Evolutionary conservation across 1,139 yeast genomes (phyloP).

Genomic region (Taiozyma onychis): DNA sequence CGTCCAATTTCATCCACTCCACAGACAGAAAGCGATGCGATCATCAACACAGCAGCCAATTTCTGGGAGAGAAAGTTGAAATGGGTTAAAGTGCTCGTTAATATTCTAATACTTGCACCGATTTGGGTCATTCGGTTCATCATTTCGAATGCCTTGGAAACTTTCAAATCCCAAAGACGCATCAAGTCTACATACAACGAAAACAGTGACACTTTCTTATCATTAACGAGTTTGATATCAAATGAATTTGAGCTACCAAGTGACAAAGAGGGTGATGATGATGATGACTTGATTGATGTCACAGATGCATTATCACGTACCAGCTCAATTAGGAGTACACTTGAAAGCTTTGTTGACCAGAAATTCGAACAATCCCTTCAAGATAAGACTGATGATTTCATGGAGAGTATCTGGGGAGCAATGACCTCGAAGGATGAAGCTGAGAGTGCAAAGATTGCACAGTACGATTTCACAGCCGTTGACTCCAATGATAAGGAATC

Average conservation of each 20-base stretch:
- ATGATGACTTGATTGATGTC: neutral
- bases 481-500: neutral
- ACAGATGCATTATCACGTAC: conserved; percentile 8
- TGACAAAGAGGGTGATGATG: conserved; percentile 6
- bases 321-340: conserved; percentile 4
- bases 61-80: conserved; percentile 33
- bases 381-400: conserved; percentile 27
- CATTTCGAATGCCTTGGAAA: conserved; percentile 36
- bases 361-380: conserved; percentile 23
- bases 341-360: conserved; percentile 9
- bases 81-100: conserved; percentile 41
- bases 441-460: conserved; percentile 15
- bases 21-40: conserved; percentile 3
- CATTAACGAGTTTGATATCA: conserved; percentile 16
- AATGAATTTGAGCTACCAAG: conserved; percentile 13
- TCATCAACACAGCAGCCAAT: conserved; percentile 17
- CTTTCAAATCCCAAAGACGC: conserved; percentile 28
- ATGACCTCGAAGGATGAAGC: conserved; percentile 26
- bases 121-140: conserved; percentile 46
- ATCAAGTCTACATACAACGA: conserved; percentile 26
- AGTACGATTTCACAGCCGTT: conserved; percentile 9
- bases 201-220: conserved; percentile 26
- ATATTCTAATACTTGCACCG: conserved; percentile 45
- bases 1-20: conserved; percentile 4
- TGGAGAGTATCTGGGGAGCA: conserved; percentile 56